phyloP scores from a whole-genome alignment of 768 basidiomycete species.

The Lepiota subincarnata region DNA sequence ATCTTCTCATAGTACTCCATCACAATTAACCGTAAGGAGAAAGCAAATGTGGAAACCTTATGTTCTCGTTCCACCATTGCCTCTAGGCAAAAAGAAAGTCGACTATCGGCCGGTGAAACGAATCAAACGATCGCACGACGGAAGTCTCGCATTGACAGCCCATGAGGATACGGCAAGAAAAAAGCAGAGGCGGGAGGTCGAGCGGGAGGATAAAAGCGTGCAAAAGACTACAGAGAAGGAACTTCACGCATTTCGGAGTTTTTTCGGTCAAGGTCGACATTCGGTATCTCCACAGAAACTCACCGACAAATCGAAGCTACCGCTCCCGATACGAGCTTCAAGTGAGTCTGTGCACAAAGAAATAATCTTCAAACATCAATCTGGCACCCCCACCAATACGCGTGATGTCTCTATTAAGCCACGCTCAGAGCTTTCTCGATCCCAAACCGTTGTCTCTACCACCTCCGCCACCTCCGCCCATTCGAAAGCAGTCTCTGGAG shows the following conservation, averaged over 20 bases:
- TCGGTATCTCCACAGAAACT: too few relatives aligned
- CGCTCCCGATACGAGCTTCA: too few relatives aligned
- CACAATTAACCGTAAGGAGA: not conserved
- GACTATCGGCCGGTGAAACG: conserved; percentile 1
- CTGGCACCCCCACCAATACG: too few relatives aligned
- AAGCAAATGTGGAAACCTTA: not conserved
- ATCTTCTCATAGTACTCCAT: not conserved
- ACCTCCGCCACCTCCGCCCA: not conserved
- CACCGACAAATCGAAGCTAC: too few relatives aligned
- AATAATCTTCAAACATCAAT: too few relatives aligned
- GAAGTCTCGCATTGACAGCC: not conserved
- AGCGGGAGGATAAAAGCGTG: not conserved
- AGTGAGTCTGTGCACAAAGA: too few relatives aligned
- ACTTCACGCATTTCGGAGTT: too few relatives aligned
- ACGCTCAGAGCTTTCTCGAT: not conserved
- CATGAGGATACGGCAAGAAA: not conserved
- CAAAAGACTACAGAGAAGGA: too few relatives aligned
- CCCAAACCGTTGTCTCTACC: not conserved
- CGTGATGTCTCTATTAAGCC: too few relatives aligned
- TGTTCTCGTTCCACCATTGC: not conserved
- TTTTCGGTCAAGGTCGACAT: too few relatives aligned
- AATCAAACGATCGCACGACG: not conserved
- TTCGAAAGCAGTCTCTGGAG: not conserved
- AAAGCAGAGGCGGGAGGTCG: not conserved
- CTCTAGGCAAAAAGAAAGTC: not conserved